Conservation (phyloP, 805 yeast genomes). For the Naumovozyma dairenensis region DNA sequence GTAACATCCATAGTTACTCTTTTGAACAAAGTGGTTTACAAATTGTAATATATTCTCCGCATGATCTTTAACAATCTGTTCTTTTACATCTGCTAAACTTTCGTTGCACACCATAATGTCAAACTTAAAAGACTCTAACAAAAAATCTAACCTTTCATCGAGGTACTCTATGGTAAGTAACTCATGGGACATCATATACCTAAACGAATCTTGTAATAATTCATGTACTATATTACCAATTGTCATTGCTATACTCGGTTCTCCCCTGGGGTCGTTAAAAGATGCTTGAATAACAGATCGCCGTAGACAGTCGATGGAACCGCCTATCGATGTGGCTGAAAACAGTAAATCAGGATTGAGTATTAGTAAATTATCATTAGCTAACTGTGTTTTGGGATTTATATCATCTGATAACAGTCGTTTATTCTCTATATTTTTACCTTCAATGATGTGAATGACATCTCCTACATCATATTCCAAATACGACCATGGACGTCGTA, state of each 20-base stretch:
- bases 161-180: slow-evolving; percentile 23
- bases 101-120: slow-evolving; percentile 49
- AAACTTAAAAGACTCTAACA: slow-evolving; percentile 36
- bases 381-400: slow-evolving; percentile 18
- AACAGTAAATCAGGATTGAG: slow-evolving; percentile 77
- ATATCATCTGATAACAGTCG: slow-evolving; percentile 23
- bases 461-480: slow-evolving; percentile 43
- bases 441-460: slow-evolving; percentile 49
- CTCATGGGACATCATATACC: slow-evolving; percentile 22
- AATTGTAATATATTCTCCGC: slow-evolving; percentile 43
- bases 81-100: slow-evolving; percentile 35
- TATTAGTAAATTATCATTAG: slow-evolving; percentile 51
- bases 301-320: slow-evolving; percentile 64
- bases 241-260: slow-evolving; percentile 51
- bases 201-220: slow-evolving; percentile 46
- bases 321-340: slow-evolving; percentile 75
- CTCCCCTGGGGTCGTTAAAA: slow-evolving; percentile 49
- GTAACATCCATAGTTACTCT: slow-evolving; percentile 20
- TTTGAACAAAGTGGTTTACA: slow-evolving; percentile 38
- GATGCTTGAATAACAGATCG: slow-evolving; percentile 52
- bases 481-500: slow-evolving; percentile 53
- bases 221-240: slow-evolving; percentile 81
- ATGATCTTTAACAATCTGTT: slow-evolving; percentile 37
- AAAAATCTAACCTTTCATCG: slow-evolving; percentile 29
- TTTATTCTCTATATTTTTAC: slow-evolving; percentile 27